Conservation (phyloP, 1,139 yeast species). For the Pichia sp. region DNA sequence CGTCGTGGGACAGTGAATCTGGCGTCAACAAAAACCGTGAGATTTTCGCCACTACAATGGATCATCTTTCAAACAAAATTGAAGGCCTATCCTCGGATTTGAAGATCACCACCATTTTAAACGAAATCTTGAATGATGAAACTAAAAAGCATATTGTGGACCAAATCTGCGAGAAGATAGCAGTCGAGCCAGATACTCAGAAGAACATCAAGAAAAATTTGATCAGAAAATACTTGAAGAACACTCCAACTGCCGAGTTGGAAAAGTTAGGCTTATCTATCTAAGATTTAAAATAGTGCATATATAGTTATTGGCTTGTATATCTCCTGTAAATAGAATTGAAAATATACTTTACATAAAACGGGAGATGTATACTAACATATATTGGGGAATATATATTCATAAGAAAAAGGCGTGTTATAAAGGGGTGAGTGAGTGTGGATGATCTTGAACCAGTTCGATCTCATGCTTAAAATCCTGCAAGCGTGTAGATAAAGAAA, state of each 20-base stretch:
- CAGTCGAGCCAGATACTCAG: slow-evolving; percentile 33
- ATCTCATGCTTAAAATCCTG: neutral
- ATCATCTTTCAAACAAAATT: slow-evolving; percentile 23
- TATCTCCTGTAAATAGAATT: slow-evolving; percentile 6
- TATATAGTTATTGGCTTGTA: neutral
- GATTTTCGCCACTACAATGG: slow-evolving; percentile 25
- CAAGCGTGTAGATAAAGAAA: neutral
- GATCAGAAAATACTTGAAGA: slow-evolving; percentile 44
- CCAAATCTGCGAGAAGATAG: slow-evolving; percentile 20
- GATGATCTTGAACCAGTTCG: neutral
- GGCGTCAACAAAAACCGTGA: slow-evolving; percentile 22
- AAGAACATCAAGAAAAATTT: slow-evolving; percentile 49
- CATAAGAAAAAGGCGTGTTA: slow-evolving; percentile 1
- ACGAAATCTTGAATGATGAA: slow-evolving; percentile 21
- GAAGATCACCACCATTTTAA: slow-evolving; percentile 19
- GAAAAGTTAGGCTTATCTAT: slow-evolving; percentile 24
- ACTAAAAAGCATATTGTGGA: slow-evolving; percentile 15
- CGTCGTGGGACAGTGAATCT: slow-evolving; percentile 31
- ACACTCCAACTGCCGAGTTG: slow-evolving; percentile 26
- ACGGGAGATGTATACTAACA: neutral
- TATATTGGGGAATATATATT: neutral
- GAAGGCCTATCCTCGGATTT: slow-evolving; percentile 22
- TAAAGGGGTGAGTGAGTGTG: neutral
- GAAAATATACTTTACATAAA: neutral
- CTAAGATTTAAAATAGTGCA: slow-evolving; percentile 5